Conservation (phyloP, 2,329 filamentous ascomycete species). For the Colletotrichum navitas region DNA sequence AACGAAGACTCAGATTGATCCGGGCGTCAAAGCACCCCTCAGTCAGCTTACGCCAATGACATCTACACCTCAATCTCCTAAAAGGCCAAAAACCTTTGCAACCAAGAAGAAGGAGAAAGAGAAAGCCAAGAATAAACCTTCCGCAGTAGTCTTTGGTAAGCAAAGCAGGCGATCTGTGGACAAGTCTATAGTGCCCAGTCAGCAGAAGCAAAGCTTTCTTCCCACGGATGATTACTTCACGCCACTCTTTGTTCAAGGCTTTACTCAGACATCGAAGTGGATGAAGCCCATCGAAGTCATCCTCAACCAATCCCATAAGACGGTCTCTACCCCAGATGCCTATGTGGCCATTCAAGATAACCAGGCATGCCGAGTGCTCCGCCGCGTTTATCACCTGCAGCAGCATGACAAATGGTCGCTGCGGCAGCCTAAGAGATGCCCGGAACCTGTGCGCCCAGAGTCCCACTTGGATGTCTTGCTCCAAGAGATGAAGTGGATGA, state of each 20-base stretch:
- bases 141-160: slow-evolving; percentile 84
- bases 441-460: slow-evolving; percentile 81
- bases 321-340: slow-evolving; percentile 86
- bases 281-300: slow-evolving; percentile 78
- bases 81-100: slow-evolving; percentile 46
- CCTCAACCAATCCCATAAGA: slow-evolving; percentile 87
- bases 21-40: slow-evolving; percentile 47
- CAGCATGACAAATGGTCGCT: slow-evolving; percentile 94
- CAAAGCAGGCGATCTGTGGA: slow-evolving; percentile 65
- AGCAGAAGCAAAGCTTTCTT: slow-evolving; percentile 57
- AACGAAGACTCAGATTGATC: slow-evolving; percentile 53
- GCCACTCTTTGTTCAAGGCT: slow-evolving; percentile 71
- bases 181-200: slow-evolving; percentile 57
- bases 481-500: slow-evolving; percentile 97
- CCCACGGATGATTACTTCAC: slow-evolving; percentile 74
- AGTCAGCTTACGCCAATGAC: slow-evolving; percentile 57
- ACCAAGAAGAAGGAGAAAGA: slow-evolving; percentile 66
- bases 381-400: slow-evolving; percentile 90
- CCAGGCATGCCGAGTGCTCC: slow-evolving; percentile 87
- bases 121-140: slow-evolving; percentile 74
- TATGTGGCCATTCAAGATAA: slow-evolving; percentile 86
- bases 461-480: slow-evolving; percentile 90
- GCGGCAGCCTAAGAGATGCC: slow-evolving; percentile 85
- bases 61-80: slow-evolving; percentile 59
- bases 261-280: slow-evolving; percentile 67